phyloP scores from a whole-genome alignment of 2,329 filamentous ascomycete species.

The Fusarium vanettenii region DNA sequence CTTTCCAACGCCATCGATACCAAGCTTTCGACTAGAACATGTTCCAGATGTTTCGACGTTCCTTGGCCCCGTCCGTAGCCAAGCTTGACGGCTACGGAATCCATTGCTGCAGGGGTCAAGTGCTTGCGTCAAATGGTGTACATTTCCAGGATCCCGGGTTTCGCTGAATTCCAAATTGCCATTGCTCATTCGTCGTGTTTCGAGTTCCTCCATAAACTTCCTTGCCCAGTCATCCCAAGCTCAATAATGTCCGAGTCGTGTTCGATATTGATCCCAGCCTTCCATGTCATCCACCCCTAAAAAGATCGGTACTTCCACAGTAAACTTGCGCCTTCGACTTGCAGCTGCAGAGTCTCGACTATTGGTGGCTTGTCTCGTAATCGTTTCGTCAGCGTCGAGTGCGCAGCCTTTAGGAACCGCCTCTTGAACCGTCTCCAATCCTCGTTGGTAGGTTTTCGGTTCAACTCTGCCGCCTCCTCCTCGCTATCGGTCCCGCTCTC shows the following conservation, averaged over 20 bases:
- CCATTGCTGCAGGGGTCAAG: neutral
- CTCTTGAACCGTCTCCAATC: conserved; percentile 35
- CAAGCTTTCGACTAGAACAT: conserved; percentile 32
- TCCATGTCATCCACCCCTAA: neutral
- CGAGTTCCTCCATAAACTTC: neutral
- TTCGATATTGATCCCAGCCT: neutral
- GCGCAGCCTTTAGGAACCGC: conserved; percentile 30
- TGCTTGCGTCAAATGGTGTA: conserved; percentile 6
- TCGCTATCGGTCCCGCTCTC: conserved; percentile 1
- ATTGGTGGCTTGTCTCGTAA: conserved; percentile 2
- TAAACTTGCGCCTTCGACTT: conserved; percentile 30
- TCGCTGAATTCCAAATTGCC: conserved; percentile 1
- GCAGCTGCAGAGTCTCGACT: conserved; percentile 3
- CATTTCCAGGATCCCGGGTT: neutral
- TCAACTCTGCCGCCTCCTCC: conserved; percentile 27
- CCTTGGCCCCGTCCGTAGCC: neutral
- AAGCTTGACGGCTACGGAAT: neutral
- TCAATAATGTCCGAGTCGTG: neutral
- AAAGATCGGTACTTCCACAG: conserved; percentile 30
- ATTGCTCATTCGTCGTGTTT: neutral
- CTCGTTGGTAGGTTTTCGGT: conserved; percentile 34
- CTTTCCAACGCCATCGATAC: neutral
- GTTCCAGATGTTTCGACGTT: conserved; percentile 17
- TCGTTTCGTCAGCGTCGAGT: conserved; percentile 14
- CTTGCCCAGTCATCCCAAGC: neutral